Conservation (phyloP, 1,284 basidiomycete species). For the Ustilago esculenta region DNA sequence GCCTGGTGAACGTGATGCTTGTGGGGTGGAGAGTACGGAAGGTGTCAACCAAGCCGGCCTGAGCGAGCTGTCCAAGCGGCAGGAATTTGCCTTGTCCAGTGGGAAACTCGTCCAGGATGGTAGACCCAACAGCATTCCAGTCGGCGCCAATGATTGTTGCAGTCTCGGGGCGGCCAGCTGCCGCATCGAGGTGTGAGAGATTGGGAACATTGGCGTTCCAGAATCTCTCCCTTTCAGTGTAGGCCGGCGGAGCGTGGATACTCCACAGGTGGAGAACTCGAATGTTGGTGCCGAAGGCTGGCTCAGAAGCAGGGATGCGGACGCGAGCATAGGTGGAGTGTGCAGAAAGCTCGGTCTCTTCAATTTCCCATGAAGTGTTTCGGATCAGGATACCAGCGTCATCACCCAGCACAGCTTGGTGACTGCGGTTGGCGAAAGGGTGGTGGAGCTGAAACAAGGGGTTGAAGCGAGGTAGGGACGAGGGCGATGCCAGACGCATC, state of each 20-base stretch:
- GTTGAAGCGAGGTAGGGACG: neutral
- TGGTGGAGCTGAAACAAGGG: constrained; percentile 3
- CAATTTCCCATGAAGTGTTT: constrained; percentile 2
- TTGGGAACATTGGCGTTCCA: neutral
- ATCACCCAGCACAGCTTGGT: neutral
- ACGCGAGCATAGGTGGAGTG: neutral
- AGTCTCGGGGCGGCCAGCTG: neutral
- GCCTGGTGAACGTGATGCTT: neutral
- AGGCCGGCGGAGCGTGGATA: neutral
- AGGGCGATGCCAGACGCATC: neutral
- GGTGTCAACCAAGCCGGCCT: neutral
- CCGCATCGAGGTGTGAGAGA: neutral
- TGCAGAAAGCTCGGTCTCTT: neutral
- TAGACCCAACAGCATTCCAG: constrained; percentile 5
- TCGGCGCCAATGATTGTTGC: constrained; percentile 4
- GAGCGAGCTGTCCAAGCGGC: neutral
- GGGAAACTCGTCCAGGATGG: neutral
- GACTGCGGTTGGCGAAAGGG: neutral
- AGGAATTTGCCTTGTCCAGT: neutral
- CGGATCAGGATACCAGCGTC: constrained; percentile 5
- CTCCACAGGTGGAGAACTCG: neutral
- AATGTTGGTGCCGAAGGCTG: neutral
- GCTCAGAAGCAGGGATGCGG: neutral
- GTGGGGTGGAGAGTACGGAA: neutral
- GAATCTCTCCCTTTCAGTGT: neutral